These are phyloP conservation scores for Davidsoniella neocaledoniae DNA, from an alignment of 2,329 filamentous ascomycete genomes.

Conservation along the genomic window DNA sequence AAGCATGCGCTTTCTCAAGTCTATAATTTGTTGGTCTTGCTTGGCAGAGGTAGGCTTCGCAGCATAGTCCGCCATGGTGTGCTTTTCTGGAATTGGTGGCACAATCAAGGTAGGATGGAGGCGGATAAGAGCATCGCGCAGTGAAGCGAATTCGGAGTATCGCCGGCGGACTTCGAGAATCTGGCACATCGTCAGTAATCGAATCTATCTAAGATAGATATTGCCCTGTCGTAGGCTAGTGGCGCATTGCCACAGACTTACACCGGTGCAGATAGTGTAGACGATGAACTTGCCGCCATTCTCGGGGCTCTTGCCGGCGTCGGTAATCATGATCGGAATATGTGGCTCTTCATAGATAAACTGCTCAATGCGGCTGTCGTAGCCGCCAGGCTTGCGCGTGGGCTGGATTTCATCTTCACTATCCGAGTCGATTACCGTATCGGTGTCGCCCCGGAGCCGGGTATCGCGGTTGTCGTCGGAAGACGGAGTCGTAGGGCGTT, in stretches of 20 bases:
- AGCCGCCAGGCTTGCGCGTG: conserved; percentile 65
- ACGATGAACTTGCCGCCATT: conserved; percentile 88
- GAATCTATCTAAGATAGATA: background rate
- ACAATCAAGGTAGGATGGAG: conserved; percentile 91
- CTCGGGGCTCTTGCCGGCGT: conserved; percentile 89
- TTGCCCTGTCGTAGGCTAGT: background rate
- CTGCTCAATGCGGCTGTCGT: conserved; percentile 92
- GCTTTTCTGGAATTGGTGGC: conserved; percentile 95
- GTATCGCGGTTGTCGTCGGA: conserved; percentile 6
- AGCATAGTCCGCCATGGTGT: conserved; percentile 96
- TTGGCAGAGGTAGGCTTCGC: conserved; percentile 96
- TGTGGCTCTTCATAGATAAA: conserved; percentile 91
- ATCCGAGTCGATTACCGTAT: conserved; percentile 22
- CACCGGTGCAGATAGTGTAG: conserved; percentile 89
- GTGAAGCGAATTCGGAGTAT: conserved; percentile 90
- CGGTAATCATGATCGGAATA: conserved; percentile 76
- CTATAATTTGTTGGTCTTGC: conserved; percentile 92
- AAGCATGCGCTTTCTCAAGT: conserved; percentile 90
- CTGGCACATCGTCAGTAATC: conserved; percentile 28
- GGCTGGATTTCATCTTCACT: conserved; percentile 29
- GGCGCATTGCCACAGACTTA: conserved; percentile 27
- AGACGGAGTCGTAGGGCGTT: conserved; percentile 6
- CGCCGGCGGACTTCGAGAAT: conserved; percentile 87
- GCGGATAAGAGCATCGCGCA: conserved; percentile 74
- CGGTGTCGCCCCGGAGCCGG: background rate